phyloP scores from a whole-genome alignment of 805 yeast genomes.

The Wickerhamiella kurtzmanii region DNA sequence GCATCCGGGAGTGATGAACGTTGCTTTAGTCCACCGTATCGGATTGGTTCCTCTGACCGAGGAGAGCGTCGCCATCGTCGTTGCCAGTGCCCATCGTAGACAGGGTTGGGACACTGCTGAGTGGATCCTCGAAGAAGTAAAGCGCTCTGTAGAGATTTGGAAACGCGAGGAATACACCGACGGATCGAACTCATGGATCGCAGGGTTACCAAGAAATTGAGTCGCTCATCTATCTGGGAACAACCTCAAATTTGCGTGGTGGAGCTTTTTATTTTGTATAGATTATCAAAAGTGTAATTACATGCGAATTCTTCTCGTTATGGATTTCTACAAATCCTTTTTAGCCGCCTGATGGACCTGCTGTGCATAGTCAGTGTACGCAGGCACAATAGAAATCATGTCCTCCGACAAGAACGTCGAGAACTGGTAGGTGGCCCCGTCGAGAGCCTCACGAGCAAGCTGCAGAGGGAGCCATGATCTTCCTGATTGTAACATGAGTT shows the following conservation, averaged over 20 bases:
- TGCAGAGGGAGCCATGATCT: slow-evolving; percentile 37
- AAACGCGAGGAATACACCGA: slow-evolving; percentile 34
- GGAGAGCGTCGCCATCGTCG: slow-evolving; percentile 34
- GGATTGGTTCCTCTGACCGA: slow-evolving; percentile 37
- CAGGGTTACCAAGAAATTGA: slow-evolving; percentile 14
- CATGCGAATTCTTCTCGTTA: too few species aligned
- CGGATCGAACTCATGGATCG: slow-evolving; percentile 33
- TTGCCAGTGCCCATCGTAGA: slow-evolving; percentile 34
- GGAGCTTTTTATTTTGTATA: too few species aligned
- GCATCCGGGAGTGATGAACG: slow-evolving; percentile 24
- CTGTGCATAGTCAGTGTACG: slow-evolving; percentile 54
- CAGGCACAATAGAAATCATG: slow-evolving; percentile 27
- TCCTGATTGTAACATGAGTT: slow-evolving; percentile 34
- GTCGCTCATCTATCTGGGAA: neutral
- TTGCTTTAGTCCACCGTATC: slow-evolving; percentile 33
- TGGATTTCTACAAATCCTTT: too few species aligned
- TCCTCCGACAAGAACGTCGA: slow-evolving; percentile 63
- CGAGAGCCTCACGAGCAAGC: slow-evolving; percentile 51
- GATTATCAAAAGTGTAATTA: too few species aligned
- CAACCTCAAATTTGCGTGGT: too few species aligned
- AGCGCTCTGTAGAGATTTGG: slow-evolving; percentile 38
- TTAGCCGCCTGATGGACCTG: slow-evolving; percentile 46
- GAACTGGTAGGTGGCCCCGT: slow-evolving; percentile 45
- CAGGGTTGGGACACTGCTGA: slow-evolving; percentile 37
- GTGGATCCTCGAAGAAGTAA: slow-evolving; percentile 34